Evolutionary conservation across 352 stramenopile species (phyloP), one percentile per base, ranked within the genome.

Genomic region (Pythium grandisporangium): DNA sequence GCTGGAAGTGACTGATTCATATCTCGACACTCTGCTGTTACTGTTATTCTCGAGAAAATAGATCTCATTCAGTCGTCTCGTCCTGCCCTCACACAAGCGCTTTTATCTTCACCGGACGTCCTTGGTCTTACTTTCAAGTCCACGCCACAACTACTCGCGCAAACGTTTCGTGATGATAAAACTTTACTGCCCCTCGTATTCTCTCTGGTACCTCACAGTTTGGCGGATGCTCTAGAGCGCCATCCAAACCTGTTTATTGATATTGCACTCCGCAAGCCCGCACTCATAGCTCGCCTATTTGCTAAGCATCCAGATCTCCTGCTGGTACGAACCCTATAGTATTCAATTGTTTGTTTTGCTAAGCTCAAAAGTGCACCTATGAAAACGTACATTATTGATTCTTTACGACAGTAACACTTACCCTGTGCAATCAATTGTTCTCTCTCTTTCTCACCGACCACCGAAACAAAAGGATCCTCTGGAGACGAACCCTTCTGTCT

Each of bases 381-480:
- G n/a, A n/a, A n/a, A n/a, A n/a, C n/a, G n/a, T n/a, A n/a, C n/a
- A n/a, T n/a, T n/a, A n/a, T n/a, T n/a, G n/a, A n/a, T n/a, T n/a
- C n/a, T n/a, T n/a, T n/a, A n/a, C n/a, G n/a, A n/a, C n/a, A n/a
- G n/a, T n/a, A n/a, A n/a, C n/a, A n/a, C n/a, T n/a, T n/a, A n/a
- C n/a, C n/a, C n/a, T n/a, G n/a, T n/a, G n/a, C n/a, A n/a, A n/a
- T n/a, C n/a, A n/a, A n/a, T n/a, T n/a, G n/a, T n/a, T n/a, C n/a
- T n/a, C n/a, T n/a, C n/a, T n/a, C n/a, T n/a, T n/a, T n/a, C n/a
- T n/a, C n/a, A n/a, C n/a, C n/a, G n/a, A n/a, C n/a, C n/a, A n/a
- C n/a, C n/a, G n/a, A n/a, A n/a, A n/a, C n/a, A n/a, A n/a, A n/a
- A 85, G 72, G 73, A 84, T 44, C 71, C 76, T 19, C 47, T 89